Conservation (phyloP, 805 yeast genomes). For the Myxozyma kluyveri region DNA sequence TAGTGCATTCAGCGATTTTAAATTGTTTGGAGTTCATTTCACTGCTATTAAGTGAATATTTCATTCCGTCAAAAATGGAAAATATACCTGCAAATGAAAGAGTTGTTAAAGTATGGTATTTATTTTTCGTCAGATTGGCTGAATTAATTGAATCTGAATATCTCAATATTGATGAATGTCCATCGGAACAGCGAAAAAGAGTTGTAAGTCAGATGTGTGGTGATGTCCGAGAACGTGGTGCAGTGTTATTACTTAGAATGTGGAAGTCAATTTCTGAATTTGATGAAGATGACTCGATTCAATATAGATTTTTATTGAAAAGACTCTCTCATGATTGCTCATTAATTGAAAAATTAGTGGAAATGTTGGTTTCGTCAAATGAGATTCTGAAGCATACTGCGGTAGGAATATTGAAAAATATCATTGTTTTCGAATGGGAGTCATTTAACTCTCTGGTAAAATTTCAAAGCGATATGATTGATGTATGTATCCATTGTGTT, state of each 20-base stretch:
- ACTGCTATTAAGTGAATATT: conserved; percentile 14
- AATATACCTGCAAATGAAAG: neutral
- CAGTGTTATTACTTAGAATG: conserved; percentile 52
- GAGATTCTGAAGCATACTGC: conserved; percentile 59
- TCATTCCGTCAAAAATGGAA: conserved; percentile 9
- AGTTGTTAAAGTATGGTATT: conserved; percentile 13
- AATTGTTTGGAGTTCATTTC: conserved; percentile 34
- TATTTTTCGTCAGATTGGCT: conserved; percentile 42
- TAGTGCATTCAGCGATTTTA: conserved; percentile 36
- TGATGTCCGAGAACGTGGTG: conserved; percentile 59
- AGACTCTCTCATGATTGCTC: conserved; percentile 3
- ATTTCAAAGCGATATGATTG: conserved; percentile 17
- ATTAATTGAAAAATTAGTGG: conserved; percentile 56
- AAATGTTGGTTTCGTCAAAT: conserved; percentile 67
- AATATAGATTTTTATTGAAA: conserved; percentile 50
- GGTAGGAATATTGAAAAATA: conserved; percentile 66
- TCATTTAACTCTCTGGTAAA: conserved; percentile 38
- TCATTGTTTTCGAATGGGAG: conserved; percentile 64
- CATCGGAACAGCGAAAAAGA: conserved; percentile 68
- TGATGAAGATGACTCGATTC: conserved; percentile 64
- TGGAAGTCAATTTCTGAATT: conserved; percentile 72
- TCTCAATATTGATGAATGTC: conserved; percentile 63
- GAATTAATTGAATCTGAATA: conserved; percentile 65
- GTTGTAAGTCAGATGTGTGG: conserved; percentile 65
- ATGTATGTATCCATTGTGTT: conserved; percentile 9